Base-by-base conservation (phyloP, 371 early-diverging fungal genomes). In the Rhizopus delemar region DNA sequence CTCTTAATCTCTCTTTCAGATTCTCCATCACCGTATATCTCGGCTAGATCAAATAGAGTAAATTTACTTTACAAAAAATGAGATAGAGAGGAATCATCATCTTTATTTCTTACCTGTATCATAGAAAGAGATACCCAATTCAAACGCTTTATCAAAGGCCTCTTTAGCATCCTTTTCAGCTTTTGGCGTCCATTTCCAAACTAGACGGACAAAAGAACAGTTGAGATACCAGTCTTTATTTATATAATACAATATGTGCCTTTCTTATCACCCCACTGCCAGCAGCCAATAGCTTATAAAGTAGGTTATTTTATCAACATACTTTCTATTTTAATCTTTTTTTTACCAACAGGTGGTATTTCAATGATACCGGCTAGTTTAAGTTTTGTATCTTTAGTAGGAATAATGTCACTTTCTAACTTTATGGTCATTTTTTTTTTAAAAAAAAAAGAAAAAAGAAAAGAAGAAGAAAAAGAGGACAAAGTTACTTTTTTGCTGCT, bases 11-110 rank as follows among this genome's bases (percentile, higher is more conserved):
- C 74, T 6, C 59, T 69, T 51, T 86, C 86, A 1, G 83, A 82
- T 55, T 81, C 81, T 8, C 86, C 86, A 5, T 70, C 61, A n/a
- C 83, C 81, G 56, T 86, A 86, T 2, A 78, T 56, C 43, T 86
- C 84, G 41, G 85, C 85, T 60, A 73, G 22, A 22, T 22, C 22
- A 69, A 59, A 62, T 6, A 31, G 3, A 8, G 12, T 8, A 1
- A 15, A 8, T 28, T 28, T 11, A 35, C 11, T 35, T 5, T 22
- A 22, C 22, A 22, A 22, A 22, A 22, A 22, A 22, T 22, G 22
- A 22, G 22, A 22, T 22, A 22, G 22, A 22, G 22, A 22, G 22
- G 22, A 22, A 22, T 22, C 22, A 22, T 32, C 16, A 8, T 13
- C 13, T 22, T 22, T 22, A 6, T 32, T 15, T 16, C 2, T 48